These are phyloP conservation scores for Pseudogymnoascus sp. DNA, from an alignment of 2,329 filamentous ascomycete genomes.

Conservation along the genomic window DNA sequence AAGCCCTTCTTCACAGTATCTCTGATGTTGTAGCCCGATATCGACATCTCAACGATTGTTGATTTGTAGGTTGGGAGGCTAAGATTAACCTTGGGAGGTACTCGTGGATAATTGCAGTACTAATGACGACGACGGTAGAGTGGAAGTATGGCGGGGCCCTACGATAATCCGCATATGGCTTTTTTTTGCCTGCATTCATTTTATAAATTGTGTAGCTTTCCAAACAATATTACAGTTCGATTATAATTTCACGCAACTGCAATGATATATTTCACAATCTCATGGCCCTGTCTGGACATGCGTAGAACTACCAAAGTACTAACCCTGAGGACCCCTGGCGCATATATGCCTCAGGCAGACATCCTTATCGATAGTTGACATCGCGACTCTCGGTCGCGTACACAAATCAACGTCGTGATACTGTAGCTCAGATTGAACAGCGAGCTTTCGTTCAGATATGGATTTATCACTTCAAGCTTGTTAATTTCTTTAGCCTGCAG, in stretches of 20 bases:
- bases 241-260: background rate
- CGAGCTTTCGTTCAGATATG: background rate
- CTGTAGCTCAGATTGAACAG: background rate
- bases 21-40: conserved; percentile 27
- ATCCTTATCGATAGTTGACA: background rate
- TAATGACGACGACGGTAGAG: background rate
- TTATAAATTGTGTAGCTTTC: background rate
- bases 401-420: conserved; percentile 4
- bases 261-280: background rate
- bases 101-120: background rate
- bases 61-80: conserved; percentile 1
- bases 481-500: conserved; percentile 17
- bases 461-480: background rate
- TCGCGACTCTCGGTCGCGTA: conserved; percentile 1
- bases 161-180: background rate
- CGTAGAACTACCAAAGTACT: background rate
- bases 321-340: background rate
- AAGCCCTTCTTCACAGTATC: conserved; percentile 44
- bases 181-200: background rate
- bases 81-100: conserved; percentile 4
- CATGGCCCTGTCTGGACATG: background rate
- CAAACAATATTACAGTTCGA: background rate
- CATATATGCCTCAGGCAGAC: background rate
- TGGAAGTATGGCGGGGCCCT: background rate
- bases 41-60: background rate